phyloP scores from a whole-genome alignment of 108 stramenopile genomes.

The Fistulifera pelliculosa region DNA sequence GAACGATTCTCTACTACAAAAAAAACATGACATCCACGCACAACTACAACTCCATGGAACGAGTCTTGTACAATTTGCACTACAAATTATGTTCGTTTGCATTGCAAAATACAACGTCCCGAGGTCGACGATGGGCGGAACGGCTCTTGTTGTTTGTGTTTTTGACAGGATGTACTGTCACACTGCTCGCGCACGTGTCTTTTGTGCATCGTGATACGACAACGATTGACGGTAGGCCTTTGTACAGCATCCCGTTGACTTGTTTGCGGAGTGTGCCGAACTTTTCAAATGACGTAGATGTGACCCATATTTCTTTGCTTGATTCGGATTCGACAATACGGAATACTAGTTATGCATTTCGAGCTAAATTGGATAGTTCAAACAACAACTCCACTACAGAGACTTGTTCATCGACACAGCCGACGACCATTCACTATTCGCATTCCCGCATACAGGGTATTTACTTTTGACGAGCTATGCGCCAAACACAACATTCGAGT shows the following conservation, averaged over 20 bases:
- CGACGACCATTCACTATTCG: conserved; percentile 25
- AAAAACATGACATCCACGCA: no score
- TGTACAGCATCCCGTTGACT: conserved; percentile 21
- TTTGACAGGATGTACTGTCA: conserved; percentile 43
- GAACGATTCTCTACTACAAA: no score
- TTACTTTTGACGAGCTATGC: conserved; percentile 38
- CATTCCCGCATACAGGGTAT: conserved; percentile 54
- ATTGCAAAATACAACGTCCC: conserved; percentile 35
- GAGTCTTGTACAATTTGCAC: conserved; percentile 63
- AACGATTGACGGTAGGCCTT: background rate
- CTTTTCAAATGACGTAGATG: conserved; percentile 38
- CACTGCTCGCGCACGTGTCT: conserved; percentile 12
- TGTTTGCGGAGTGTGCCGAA: conserved; percentile 34
- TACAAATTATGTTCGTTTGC: conserved; percentile 40
- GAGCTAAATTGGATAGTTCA: no score
- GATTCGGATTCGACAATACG: no score
- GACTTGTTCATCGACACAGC: background rate
- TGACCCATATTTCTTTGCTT: conserved; percentile 35
- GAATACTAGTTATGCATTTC: no score
- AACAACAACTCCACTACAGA: background rate
- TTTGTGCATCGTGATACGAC: conserved; percentile 42
- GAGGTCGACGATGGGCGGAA: conserved; percentile 40
- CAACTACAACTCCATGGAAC: conserved; percentile 66
- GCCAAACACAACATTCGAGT: conserved; percentile 29
- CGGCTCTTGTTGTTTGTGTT: conserved; percentile 41